Percentiles rank a stretch among this genome's conserved stretches.
Conservation (phyloP, 192 early-diverging fungal species). For the Obelidium mucronatum region DNA sequence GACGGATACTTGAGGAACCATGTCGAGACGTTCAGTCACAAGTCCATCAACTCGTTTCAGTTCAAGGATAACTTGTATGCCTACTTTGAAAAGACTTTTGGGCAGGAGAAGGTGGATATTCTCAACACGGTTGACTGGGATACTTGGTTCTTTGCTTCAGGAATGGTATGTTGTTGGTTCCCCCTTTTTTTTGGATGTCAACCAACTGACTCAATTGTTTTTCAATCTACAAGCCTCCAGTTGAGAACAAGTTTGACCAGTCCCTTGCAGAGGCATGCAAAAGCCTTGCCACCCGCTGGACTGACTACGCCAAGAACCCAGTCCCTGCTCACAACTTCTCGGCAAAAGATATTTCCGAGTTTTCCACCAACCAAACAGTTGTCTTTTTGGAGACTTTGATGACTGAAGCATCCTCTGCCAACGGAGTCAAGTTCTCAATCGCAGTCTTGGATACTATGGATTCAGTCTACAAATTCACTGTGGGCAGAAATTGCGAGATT, state of each 20-base stretch:
- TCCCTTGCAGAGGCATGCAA: constrained; percentile 83
- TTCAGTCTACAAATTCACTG: constrained; percentile 72
- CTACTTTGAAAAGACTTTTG: constrained; percentile 74
- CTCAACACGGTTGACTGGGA: constrained; percentile 91
- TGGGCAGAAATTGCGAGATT: constrained; percentile 83
- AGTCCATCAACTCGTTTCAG: constrained; percentile 86
- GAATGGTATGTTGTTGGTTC: constrained; percentile 70
- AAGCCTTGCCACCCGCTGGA: constrained; percentile 70
- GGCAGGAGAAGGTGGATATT: constrained; percentile 69
- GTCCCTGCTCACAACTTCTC: constrained; percentile 61
- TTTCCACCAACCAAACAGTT: constrained; percentile 81
- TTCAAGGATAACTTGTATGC: constrained; percentile 85
- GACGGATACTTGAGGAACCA: constrained; percentile 83
- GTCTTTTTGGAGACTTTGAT: constrained; percentile 83
- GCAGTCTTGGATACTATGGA: constrained; percentile 73
- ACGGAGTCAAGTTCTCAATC: constrained; percentile 54
- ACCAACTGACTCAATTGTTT: not conserved
- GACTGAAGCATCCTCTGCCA: constrained; percentile 59
- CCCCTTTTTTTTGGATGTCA: not conserved
- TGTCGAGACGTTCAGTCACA: constrained; percentile 83
- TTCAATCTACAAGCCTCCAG: constrained; percentile 63
- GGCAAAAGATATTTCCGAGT: constrained; percentile 66
- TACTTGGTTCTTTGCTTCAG: constrained; percentile 83
- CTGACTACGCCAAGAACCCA: constrained; percentile 1
- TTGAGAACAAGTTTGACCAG: constrained; percentile 84